Conservation (phyloP, 306 rosid species). For the Geum urbanum region DNA sequence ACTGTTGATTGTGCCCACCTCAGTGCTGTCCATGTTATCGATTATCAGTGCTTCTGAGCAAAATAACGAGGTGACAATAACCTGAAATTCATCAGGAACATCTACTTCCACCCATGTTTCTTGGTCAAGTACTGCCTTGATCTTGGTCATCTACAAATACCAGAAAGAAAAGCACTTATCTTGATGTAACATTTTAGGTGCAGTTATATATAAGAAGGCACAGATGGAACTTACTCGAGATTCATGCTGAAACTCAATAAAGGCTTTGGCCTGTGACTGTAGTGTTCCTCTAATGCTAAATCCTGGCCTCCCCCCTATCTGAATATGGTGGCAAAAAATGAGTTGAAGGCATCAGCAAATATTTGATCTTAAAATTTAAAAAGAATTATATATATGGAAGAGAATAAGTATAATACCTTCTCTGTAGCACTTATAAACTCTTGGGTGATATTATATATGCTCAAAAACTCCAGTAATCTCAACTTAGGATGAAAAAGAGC, state of each 20-base stretch:
- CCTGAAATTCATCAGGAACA: slow-evolving; percentile 97
- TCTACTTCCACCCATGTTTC: slow-evolving; percentile 99
- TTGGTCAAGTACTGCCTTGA: slow-evolving; percentile 95
- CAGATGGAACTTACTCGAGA: slow-evolving; percentile 67
- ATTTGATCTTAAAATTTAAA: slow-evolving; percentile 9
- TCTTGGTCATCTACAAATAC: slow-evolving; percentile 71
- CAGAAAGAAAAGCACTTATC: slow-evolving; percentile 33
- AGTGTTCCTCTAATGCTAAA: slow-evolving; percentile 96
- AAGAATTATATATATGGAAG: neutral
- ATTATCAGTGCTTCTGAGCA: slow-evolving; percentile 46
- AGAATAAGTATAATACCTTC: slow-evolving; percentile 49
- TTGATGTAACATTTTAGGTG: neutral
- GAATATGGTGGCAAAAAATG: slow-evolving; percentile 34
- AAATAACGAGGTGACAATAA: slow-evolving; percentile 52
- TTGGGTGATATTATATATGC: slow-evolving; percentile 77
- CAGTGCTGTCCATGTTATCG: slow-evolving; percentile 45
- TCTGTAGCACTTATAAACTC: slow-evolving; percentile 89
- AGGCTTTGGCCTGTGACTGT: slow-evolving; percentile 98
- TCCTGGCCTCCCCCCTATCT: slow-evolving; percentile 99
- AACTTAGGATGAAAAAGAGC: slow-evolving; percentile 90
- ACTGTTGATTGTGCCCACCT: slow-evolving; percentile 37
- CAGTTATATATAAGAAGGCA: slow-evolving; percentile 17
- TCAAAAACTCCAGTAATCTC: slow-evolving; percentile 87
- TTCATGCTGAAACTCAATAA: slow-evolving; percentile 95
- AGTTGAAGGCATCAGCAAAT: slow-evolving; percentile 26